Evolutionary conservation across 331 rosid species (phyloP), one percentile per base, ranked within the genome.

Genomic region (Arachis monticola): DNA sequence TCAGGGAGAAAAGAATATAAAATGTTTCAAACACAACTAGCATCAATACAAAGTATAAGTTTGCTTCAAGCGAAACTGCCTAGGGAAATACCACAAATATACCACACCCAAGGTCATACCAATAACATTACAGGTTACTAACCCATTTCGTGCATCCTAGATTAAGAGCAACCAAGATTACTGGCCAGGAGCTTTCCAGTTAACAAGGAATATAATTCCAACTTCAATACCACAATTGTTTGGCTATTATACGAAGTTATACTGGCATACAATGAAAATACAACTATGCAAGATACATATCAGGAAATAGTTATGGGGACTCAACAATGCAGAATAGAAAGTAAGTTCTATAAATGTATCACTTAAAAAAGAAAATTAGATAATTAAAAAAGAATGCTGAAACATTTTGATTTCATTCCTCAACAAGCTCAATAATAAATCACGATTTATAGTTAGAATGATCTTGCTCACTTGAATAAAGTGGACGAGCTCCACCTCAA

Each of bases 401-500:
- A 70, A 63, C 71, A 61, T 22, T 22, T 22, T 22, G 27, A 14
- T 44, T 48, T 74, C 58, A 75, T 60, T 60, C 31, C 38, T 41
- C 40, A 71, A 38, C 40, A 65, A 52, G 11, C 64, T 73, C 59
- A 62, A 70, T 11, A 64, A 76, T 64, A 58, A 76, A 56, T 51
- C 64, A 70, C 10, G 57, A 66, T 63, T 72, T 70, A 55, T 63
- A 64, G 52, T 0, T 8, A 46, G 77, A 48, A 87, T 73, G 74
- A 77, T 75, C 69, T 14, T 62, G 50, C 91, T 76, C 75, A 81
- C 99, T 93, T 92, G 97, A 86, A 86, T 76, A 82, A 95, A 95
- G 86, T 86, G 99, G 73, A 90, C 89, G 63, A 92, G 93, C 86
- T 90, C 99, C 81, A 92, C 99, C 75, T 95, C 97, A 83, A 95